Evolutionary conservation across 73 alveolate genomes (phyloP).

Genomic region (Tetrahymena malaccensis): DNA sequence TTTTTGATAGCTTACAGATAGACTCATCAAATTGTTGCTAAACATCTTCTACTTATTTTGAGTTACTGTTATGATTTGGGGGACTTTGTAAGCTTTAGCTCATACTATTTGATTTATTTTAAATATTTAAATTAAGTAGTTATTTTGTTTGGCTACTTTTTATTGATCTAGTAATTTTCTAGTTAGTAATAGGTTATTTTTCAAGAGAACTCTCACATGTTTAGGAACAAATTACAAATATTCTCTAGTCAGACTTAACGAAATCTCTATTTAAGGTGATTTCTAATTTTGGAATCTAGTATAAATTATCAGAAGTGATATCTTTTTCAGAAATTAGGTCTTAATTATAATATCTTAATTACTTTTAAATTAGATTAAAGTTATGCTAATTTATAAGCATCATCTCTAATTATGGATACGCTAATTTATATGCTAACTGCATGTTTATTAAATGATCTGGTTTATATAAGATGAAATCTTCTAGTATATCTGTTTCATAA

Average conservation of each 20-base stretch:
- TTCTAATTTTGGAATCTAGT: not conserved
- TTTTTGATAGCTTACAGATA: no score
- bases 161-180: not conserved
- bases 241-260: not conserved
- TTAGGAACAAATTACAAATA: not conserved
- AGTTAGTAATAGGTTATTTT: no score
- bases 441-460: not conserved
- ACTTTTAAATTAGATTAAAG: not conserved
- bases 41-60: not conserved
- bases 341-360: not conserved
- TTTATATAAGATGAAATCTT: not conserved
- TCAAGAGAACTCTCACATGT: not conserved
- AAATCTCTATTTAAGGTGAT: not conserved
- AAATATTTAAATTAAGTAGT: no score
- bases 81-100: not conserved
- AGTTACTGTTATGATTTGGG: not conserved
- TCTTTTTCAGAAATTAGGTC: not conserved
- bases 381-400: not conserved
- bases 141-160: not conserved
- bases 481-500: not conserved
- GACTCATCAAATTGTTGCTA: not conserved
- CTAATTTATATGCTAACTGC: not conserved
- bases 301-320: not conserved
- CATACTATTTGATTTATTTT: not conserved
- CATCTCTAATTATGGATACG: not conserved